Conservation (phyloP, 1,139 yeast genomes). For the Geotrichum phurueaensis region DNA sequence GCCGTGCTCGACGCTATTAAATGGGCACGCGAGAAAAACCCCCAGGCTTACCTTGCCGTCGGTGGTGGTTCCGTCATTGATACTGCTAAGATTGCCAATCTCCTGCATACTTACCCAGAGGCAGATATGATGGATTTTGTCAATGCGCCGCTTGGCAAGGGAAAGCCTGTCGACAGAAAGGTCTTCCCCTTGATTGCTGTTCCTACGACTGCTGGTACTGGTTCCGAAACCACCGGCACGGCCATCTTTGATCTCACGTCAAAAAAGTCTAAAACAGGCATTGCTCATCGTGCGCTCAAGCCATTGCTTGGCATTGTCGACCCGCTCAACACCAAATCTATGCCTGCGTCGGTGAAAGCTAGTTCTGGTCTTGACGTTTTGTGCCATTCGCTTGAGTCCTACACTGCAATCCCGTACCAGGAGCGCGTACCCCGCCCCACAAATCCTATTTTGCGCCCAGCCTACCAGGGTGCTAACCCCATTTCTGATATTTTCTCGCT, state of each 20-base stretch:
- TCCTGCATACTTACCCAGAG: constrained; percentile 37
- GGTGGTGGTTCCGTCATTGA: constrained; percentile 43
- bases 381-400: constrained; percentile 43
- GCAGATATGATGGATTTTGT: constrained; percentile 39
- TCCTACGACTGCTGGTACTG: constrained; percentile 44
- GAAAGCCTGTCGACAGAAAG: constrained; percentile 34
- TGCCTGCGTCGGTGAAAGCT: constrained; percentile 42
- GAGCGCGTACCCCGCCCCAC: constrained; percentile 38
- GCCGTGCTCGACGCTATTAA: constrained; percentile 37
- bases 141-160: constrained; percentile 41
- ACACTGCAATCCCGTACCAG: constrained; percentile 40
- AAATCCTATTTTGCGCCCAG: constrained; percentile 38
- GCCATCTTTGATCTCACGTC: constrained; percentile 37
- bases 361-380: constrained; percentile 43
- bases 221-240: constrained; percentile 44
- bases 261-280: constrained; percentile 39
- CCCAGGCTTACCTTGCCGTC: constrained; percentile 39
- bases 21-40: constrained; percentile 36
- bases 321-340: constrained; percentile 39
- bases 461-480: constrained; percentile 42
- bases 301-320: constrained; percentile 40
- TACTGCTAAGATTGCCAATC: constrained; percentile 39
- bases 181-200: constrained; percentile 41
- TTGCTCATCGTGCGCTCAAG: constrained; percentile 38
- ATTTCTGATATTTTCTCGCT: constrained; percentile 39